Conservation (phyloP, 495 filamentous ascomycete genomes). For the Trypethelium eluteriae region DNA sequence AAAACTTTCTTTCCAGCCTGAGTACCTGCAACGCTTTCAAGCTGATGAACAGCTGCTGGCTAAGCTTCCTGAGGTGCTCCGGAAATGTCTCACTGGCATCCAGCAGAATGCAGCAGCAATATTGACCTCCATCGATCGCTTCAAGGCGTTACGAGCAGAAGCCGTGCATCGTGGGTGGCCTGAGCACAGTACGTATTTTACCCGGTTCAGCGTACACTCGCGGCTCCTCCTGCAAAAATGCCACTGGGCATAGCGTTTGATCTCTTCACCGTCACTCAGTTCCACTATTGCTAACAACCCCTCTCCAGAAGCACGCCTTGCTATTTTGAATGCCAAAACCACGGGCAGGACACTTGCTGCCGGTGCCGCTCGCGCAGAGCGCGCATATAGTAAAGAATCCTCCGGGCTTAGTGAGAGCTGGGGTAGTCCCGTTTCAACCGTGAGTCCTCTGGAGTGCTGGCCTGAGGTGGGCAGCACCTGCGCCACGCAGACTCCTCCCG, state of each 20-base stretch:
- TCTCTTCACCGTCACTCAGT: neutral
- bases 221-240: constrained; percentile 7
- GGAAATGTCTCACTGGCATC: constrained; percentile 18
- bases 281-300: neutral
- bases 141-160: constrained; percentile 18
- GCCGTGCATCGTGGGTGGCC: constrained; percentile 18
- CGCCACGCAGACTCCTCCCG: neutral
- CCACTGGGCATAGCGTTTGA: neutral
- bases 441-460: neutral
- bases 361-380: neutral
- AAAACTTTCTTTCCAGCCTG: constrained; percentile 31
- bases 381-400: neutral
- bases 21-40: constrained; percentile 25
- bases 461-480: neutral
- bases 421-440: neutral
- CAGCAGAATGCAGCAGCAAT: constrained; percentile 32
- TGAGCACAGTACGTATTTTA: neutral
- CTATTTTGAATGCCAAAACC: neutral
- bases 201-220: neutral
- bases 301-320: neutral
- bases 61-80: constrained; percentile 22
- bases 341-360: constrained; percentile 2
- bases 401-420: neutral
- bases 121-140: constrained; percentile 26
- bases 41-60: constrained; percentile 24